These are phyloP conservation scores for Eucalyptus curtisii DNA, from an alignment of 345 rosid genomes.

Conservation along the genomic window DNA sequence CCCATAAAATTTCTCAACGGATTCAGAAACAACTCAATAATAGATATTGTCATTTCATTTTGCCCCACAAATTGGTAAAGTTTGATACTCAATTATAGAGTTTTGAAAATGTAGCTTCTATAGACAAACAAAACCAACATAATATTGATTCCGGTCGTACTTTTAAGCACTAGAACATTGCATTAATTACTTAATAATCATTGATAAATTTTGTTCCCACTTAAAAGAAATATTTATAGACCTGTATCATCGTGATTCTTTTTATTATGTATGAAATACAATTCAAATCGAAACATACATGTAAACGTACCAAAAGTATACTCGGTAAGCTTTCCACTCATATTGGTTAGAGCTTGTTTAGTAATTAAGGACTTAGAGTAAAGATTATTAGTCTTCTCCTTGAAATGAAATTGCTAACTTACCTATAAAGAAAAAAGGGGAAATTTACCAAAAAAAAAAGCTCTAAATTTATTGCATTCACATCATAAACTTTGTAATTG, in stretches of 20 bases:
- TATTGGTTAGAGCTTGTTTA: neutral
- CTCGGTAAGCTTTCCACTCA: neutral
- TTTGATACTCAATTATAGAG: neutral
- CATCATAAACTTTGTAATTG: no score
- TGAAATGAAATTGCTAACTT: neutral
- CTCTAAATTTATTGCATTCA: no score
- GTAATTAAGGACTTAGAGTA: neutral
- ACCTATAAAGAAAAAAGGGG: neutral
- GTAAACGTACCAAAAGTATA: neutral
- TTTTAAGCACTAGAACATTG: neutral
- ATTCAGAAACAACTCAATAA: neutral
- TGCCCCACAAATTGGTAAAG: neutral
- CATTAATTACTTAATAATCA: neutral
- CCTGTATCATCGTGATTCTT: neutral
- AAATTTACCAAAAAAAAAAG: no score
- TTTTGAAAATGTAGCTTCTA: neutral
- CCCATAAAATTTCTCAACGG: neutral
- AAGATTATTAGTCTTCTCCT: neutral
- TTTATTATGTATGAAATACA: neutral
- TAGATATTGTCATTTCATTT: neutral
- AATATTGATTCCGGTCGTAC: rapidly evolving
- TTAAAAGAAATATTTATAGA: neutral
- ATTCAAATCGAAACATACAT: neutral
- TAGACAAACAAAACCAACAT: neutral
- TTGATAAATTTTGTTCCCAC: neutral